Base-by-base conservation (phyloP, 352 stramenopile species). In the Phytophthora capsici region DNA sequence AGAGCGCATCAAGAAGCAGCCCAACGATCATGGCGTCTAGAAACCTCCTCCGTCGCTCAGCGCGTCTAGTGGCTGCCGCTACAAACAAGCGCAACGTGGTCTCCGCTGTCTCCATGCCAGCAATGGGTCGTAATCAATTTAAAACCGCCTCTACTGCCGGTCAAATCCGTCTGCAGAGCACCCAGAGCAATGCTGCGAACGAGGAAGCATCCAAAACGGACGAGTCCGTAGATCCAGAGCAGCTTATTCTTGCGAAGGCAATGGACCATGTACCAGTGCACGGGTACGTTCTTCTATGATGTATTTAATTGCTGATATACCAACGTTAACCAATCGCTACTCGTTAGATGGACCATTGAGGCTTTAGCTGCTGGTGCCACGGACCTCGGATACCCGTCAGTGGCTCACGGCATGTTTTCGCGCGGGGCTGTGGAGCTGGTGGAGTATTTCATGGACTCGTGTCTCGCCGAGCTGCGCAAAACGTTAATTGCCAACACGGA, bases 361-460 rank as follows among this genome's bases (percentile, higher is more conserved):
- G 81, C 87, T 40, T 58, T 95, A 14, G 86, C 80, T 40, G 79
- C 79, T n/a, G 85, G 87, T 20, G 85, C 87, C 8, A 81, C 70
- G 16, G 84, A 91, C 47, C 66, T 79, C 4, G 85, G 82, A 6
- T 93, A 84, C 45, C 88, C 88, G 13, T 94, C 88, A 14, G 81
- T 94, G 1, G 86, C 88, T 38, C 88, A 96, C 41, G 88, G 88
- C 22, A 93, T 94, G 86, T 87, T 96, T 43, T 59, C 78, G 10
- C 84, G 85, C 30, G 88, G 88, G 19, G 71, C 82, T 32, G 77
- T 92, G n/a, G 86, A 94, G 34, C 66, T 96, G 19, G 88, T 94
- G 14, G 81, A 94, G 52, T 90, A 81, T 67, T 96, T 93, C 54
- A 96, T 96, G 88, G 83, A 96, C 66, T 80, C 80, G 52, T 77